Evolutionary conservation across 83 land plant genomes (phyloP).

Genomic region (Diphasiastrum complanatum): DNA sequence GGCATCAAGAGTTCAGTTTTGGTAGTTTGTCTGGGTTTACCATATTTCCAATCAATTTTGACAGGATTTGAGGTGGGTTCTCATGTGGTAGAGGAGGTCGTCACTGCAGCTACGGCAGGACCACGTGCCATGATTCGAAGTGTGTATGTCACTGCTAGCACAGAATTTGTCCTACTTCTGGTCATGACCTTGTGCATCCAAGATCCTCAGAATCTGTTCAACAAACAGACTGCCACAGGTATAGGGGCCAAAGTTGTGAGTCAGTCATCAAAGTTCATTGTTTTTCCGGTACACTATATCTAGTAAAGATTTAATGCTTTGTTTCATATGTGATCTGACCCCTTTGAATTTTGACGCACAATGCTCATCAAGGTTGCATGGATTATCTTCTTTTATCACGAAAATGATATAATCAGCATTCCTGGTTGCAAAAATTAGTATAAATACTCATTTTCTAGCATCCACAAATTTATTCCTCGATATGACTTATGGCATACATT

Average conservation of each 20-base stretch:
- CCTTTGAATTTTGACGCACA: no score
- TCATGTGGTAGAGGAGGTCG: constrained; percentile 18
- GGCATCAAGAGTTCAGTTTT: constrained; percentile 2
- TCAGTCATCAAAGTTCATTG: no score
- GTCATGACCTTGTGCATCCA: constrained; percentile 20
- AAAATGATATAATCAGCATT: no score
- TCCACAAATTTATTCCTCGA: no score
- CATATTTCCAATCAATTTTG: constrained; percentile 16
- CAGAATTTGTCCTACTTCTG: constrained; percentile 9
- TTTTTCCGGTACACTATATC: no score
- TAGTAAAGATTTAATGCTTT: no score
- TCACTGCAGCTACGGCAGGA: constrained; percentile 13
- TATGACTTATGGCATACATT: no score
- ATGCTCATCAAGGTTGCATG: no score
- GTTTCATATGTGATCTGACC: no score
- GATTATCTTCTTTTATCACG: no score
- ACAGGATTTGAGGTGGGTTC: constrained; percentile 21
- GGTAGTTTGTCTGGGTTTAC: constrained; percentile 14
- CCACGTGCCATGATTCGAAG: constrained; percentile 20
- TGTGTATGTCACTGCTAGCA: constrained; percentile 17
- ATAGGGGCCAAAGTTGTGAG: not conserved
- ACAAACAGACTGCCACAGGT: constrained; percentile 11
- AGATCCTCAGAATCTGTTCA: constrained; percentile 3
- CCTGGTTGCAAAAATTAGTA: no score
- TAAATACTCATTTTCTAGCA: no score